These are phyloP conservation scores for Saccharata proteae DNA, from an alignment of 2,329 filamentous ascomycete genomes.

Conservation along the genomic window DNA sequence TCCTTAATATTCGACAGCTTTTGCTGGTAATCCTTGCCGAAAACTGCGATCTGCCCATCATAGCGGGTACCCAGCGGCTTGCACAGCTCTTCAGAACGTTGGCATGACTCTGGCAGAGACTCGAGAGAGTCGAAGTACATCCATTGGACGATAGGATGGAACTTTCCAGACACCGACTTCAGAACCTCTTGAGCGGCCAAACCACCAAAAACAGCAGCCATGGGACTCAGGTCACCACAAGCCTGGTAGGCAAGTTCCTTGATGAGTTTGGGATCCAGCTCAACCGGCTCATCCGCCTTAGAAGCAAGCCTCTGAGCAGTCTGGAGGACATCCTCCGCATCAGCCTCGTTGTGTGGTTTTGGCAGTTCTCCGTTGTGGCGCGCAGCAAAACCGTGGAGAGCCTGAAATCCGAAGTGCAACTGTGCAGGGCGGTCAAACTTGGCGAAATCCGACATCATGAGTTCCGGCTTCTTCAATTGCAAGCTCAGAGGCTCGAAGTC, in stretches of 20 bases:
- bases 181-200: conserved; percentile 88
- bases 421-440: conserved; percentile 94
- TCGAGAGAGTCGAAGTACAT: conserved; percentile 98
- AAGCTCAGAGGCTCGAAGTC: conserved; percentile 73
- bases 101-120: conserved; percentile 64
- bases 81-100: conserved; percentile 76
- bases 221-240: conserved; percentile 75
- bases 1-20: conserved; percentile 84
- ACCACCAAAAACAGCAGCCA: conserved; percentile 92
- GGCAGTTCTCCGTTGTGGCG: conserved; percentile 61
- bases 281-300: conserved; percentile 55
- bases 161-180: conserved; percentile 96
- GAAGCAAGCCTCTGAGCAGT: conserved; percentile 63
- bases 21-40: conserved; percentile 85
- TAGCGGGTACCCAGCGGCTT: conserved; percentile 77
- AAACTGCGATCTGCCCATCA: conserved; percentile 94
- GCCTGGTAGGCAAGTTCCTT: conserved; percentile 93
- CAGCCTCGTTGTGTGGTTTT: conserved; percentile 69
- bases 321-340: conserved; percentile 66
- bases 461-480: conserved; percentile 75
- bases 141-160: conserved; percentile 90
- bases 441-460: conserved; percentile 87
- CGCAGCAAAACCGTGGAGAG: conserved; percentile 74
- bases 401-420: conserved; percentile 85
- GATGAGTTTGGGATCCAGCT: conserved; percentile 84